Base-by-base conservation (phyloP, 768 basidiomycete species). In the Leccinum broughii region DNA sequence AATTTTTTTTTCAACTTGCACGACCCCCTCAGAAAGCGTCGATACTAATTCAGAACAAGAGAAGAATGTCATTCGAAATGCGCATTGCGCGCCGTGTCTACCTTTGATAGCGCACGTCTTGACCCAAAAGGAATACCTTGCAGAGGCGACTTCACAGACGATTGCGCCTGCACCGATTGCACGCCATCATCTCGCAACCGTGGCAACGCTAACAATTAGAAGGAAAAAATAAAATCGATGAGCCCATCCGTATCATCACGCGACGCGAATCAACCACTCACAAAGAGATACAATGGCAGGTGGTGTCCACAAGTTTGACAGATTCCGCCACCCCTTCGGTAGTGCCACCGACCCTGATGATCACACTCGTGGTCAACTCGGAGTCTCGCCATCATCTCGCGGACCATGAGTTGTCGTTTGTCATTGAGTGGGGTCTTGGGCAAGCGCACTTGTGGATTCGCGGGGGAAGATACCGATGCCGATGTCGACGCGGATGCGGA, bases 321-420 rank as follows among this genome's bases (percentile, higher is more conserved):
- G 10, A 28, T 53, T 5, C 79, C 81, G 0, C 75, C 77, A 0
- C 83, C 84, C 2, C 67, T 1, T 0, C 77, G 73, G 41, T 78
- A 77, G 26, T 64, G 70, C 85, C 86, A 87, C 0, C n/a, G 53
- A 51, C 71, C 72, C 3, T 78, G 73, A 4, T 78, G 73, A 11
- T 60, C 17, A 58, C 88, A 89, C 3, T 85, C 78, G 65, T 89
- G 88, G 59, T 84, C 79, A 6, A 74, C 70, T 9, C 84, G 71
- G 44, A 89, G 72, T 4, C 75, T 59, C 1, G 76, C 77, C 53
- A 74, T 75, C 64, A 68, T 74, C 46, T 72, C 64, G 13, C 44
- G 64, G 3, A 81, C 70, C 52, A 71, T 63, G 34, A 60, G 59
- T 26, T 64, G 62, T 32, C 68, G 64, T 53, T 9, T 46, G 14